Conservation (phyloP, 495 filamentous ascomycete genomes). For the Aspergillus sparsus region DNA sequence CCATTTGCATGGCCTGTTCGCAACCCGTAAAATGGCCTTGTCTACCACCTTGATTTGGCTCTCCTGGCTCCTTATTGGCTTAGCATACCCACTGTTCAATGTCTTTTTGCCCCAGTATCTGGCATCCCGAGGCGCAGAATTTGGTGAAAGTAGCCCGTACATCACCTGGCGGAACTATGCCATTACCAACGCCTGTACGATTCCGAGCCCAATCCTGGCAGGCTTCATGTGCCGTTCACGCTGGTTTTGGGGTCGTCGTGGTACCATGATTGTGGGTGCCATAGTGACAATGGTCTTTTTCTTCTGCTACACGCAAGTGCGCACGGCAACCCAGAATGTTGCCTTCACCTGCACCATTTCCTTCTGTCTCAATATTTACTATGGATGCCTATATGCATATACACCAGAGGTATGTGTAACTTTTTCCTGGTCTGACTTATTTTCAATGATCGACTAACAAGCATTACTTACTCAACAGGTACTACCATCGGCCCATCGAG, state of each 20-base stretch:
- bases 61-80: slow-evolving; percentile 68
- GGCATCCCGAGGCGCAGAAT: slow-evolving; percentile 45
- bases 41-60: slow-evolving; percentile 68
- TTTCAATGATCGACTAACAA: neutral
- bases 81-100: slow-evolving; percentile 70
- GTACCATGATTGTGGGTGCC: slow-evolving; percentile 67
- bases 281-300: slow-evolving; percentile 66
- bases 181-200: slow-evolving; percentile 62
- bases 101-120: slow-evolving; percentile 62
- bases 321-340: slow-evolving; percentile 58
- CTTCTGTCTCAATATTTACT: slow-evolving; percentile 71
- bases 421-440: neutral
- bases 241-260: slow-evolving; percentile 57
- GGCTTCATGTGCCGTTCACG: slow-evolving; percentile 61
- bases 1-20: slow-evolving; percentile 65
- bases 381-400: slow-evolving; percentile 69
- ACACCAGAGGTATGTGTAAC: slow-evolving; percentile 43
- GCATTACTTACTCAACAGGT: neutral
- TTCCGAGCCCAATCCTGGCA: slow-evolving; percentile 66
- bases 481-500: slow-evolving; percentile 14
- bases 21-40: slow-evolving; percentile 58
- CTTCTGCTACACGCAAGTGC: slow-evolving; percentile 67
- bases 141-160: slow-evolving; percentile 49
- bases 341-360: slow-evolving; percentile 66
- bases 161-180: slow-evolving; percentile 73